Evolutionary conservation across 352 stramenopile genomes (phyloP), one percentile per base, ranked within the genome.

Genomic region (Hyaloperonospora arabidopsidis): DNA sequence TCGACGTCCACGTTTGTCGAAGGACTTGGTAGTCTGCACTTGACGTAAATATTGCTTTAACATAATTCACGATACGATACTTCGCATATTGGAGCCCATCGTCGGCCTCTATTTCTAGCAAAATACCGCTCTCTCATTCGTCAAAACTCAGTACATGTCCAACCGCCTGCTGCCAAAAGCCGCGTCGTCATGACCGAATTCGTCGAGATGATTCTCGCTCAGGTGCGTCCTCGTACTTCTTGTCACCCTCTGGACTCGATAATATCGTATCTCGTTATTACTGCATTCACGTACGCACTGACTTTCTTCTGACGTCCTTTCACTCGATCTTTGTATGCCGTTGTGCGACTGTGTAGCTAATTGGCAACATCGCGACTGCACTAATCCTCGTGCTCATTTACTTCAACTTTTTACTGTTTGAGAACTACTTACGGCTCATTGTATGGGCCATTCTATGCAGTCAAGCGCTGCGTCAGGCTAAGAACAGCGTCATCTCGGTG

Each of bases 351-450:
- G 15, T 51, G n/a, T 52, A 91, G 80, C 61, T 94, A 35, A 84
- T 94, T 52, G 84, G 84, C 59, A 94, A 92, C 66, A 86, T 94
- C 47, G 87, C 82, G 54, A 94, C 84, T 43, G 81, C 80, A 64
- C 57, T 92, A 45, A 88, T 94, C 56, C 72, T 92, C 56, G 59
- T 86, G 41, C 76, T 94, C 41, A 83, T 89, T 61, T 94, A 94
- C 65, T 92, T 92, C 61, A 94, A 94, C 70, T 94, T 94, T 59
- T 63, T 92, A 39, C 70, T 94, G 49, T 94, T 94, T 45, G 84
- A 94, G 68, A 90, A 87, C 74, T 94, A 94, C 64, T 47, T 92
- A 59, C 72, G 82, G 5, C 68, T 94, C 35, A 94, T 94, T 49
- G 77, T 94, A 13, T 94, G 84, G 84, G 79, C 80, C 36, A 88